Conservation (phyloP, 2,329 filamentous ascomycete species). For the Alternaria rosae region DNA sequence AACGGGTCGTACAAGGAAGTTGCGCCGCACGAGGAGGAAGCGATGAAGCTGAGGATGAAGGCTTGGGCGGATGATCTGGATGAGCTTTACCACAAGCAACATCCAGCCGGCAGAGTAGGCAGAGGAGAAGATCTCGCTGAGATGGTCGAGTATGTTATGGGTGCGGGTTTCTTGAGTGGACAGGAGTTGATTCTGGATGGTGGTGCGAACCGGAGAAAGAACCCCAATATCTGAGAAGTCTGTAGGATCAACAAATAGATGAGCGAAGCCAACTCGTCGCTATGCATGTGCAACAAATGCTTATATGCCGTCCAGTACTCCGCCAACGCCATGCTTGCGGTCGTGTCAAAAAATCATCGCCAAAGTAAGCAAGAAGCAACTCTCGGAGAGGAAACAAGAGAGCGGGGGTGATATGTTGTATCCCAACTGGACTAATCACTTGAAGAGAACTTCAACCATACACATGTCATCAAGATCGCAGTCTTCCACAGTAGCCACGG, state of each 20-base stretch:
- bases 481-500: constrained; percentile 42
- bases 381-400: neutral
- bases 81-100: constrained; percentile 57
- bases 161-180: constrained; percentile 52
- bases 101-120: constrained; percentile 58
- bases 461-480: constrained; percentile 50
- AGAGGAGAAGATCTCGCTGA: constrained; percentile 57
- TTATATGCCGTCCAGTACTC: neutral
- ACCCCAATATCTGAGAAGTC: constrained; percentile 24
- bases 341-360: neutral
- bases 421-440: constrained; percentile 22
- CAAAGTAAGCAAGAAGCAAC: neutral
- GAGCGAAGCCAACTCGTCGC: neutral
- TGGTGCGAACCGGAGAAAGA: constrained; percentile 34
- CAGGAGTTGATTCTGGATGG: constrained; percentile 33
- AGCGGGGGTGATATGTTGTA: neutral
- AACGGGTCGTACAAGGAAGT: constrained; percentile 24
- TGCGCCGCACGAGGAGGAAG: constrained; percentile 27
- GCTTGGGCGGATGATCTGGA: constrained; percentile 57
- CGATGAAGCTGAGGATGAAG: constrained; percentile 20
- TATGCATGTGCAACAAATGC: neutral
- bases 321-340: constrained; percentile 13
- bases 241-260: neutral
- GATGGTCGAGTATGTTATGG: constrained; percentile 53
- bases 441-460: constrained; percentile 46